Percentiles rank a stretch among this genome's conserved stretches.
phyloP scores from a whole-genome alignment of 2,329 filamentous ascomycete species.

The Rhinocladiella similis region DNA sequence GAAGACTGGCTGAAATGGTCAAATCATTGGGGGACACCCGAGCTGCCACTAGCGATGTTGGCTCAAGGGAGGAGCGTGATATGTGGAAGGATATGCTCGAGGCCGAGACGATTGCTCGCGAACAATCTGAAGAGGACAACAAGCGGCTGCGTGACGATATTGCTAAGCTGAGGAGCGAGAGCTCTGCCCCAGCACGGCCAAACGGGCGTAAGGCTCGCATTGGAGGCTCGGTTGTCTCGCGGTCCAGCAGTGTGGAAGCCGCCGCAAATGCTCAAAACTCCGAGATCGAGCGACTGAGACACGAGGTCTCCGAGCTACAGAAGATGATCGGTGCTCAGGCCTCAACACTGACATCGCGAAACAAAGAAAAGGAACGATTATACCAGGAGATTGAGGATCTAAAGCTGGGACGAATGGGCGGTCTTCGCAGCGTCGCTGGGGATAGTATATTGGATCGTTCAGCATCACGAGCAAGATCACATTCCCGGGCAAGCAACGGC shows the following conservation, averaged over 20 bases:
- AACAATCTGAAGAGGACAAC: constrained; percentile 89
- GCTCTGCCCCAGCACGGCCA: constrained; percentile 32
- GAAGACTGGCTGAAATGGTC: constrained; percentile 80
- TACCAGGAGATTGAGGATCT: constrained; percentile 97
- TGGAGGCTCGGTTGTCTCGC: constrained; percentile 39
- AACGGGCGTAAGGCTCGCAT: constrained; percentile 38
- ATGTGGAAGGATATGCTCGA: constrained; percentile 96
- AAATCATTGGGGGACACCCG: constrained; percentile 60
- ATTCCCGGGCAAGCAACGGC: constrained; percentile 70
- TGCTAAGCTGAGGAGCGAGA: constrained; percentile 61
- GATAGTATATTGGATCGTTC: constrained; percentile 96
- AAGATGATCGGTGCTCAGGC: constrained; percentile 94
- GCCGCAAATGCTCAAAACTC: constrained; percentile 58
- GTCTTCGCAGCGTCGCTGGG: constrained; percentile 61
- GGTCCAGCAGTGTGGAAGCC: constrained; percentile 43
- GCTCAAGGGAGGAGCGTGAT: constrained; percentile 58
- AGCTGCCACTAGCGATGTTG: constrained; percentile 48
- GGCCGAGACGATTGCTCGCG: constrained; percentile 83
- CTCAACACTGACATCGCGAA: constrained; percentile 94
- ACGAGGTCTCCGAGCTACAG: constrained; percentile 88
- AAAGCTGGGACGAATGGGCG: constrained; percentile 79
- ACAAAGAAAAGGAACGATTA: constrained; percentile 89
- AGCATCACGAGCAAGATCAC: constrained; percentile 77
- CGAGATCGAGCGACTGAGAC: constrained; percentile 78
- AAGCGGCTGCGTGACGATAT: constrained; percentile 80